Percentiles rank a stretch among this genome's conserved stretches.
These are phyloP conservation scores for Ustilago sp. DNA, from an alignment of 1,284 basidiomycete genomes.

Conservation along the genomic window DNA sequence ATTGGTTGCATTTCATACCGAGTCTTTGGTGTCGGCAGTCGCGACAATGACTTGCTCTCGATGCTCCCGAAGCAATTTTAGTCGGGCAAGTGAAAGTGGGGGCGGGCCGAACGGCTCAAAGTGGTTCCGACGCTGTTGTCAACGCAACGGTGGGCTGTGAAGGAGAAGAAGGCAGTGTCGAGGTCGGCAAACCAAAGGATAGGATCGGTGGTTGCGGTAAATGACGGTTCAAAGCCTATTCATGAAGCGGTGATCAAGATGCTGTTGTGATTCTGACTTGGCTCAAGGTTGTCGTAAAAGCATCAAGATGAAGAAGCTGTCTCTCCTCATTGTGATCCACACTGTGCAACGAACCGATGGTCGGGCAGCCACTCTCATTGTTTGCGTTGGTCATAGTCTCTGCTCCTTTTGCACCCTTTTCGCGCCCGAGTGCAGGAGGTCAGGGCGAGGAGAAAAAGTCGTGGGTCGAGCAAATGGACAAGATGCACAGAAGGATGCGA, in stretches of 20 bases:
- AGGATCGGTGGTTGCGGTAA: neutral
- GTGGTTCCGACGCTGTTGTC: no score
- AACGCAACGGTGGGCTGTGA: no score
- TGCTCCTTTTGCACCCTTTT: neutral
- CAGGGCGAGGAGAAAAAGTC: neutral
- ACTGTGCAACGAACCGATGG: neutral
- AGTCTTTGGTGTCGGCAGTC: no score
- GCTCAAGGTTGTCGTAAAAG: conserved; percentile 1
- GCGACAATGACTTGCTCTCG: no score
- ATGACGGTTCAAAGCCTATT: conserved; percentile 1
- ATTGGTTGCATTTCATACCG: no score
- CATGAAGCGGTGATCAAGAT: neutral
- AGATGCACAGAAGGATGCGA: neutral
- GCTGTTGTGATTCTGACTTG: neutral
- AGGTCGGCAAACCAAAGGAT: no score
- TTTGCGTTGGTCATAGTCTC: neutral
- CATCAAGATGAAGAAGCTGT: neutral
- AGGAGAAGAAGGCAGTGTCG: no score
- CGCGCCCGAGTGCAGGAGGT: neutral
- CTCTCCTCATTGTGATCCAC: neutral
- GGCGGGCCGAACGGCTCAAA: no score
- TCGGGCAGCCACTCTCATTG: neutral
- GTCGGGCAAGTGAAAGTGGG: no score
- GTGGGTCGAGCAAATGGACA: neutral
- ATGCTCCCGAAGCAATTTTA: no score